Evolutionary conservation across 345 rosid genomes (phyloP).

Genomic region (Eucalyptus erythrocorys): DNA sequence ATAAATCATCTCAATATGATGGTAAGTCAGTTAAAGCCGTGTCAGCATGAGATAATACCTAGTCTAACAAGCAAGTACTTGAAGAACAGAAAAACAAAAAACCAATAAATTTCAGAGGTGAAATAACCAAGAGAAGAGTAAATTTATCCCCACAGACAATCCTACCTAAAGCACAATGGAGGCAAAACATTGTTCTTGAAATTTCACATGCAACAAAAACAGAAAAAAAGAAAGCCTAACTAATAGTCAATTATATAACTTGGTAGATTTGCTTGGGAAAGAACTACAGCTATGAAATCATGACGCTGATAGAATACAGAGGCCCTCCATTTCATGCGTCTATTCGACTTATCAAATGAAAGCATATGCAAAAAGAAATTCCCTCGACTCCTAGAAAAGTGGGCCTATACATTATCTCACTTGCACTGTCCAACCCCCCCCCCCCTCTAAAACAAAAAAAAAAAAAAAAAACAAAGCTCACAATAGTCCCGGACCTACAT

Average conservation of each 20-base stretch:
- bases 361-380: background rate
- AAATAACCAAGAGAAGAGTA: background rate
- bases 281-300: background rate
- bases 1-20: background rate
- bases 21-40: background rate
- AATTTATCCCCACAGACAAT: background rate
- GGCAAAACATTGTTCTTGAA: background rate
- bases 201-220: background rate
- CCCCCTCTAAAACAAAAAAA: fast-evolving
- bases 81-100: background rate
- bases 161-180: background rate
- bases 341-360: background rate
- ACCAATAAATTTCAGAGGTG: background rate
- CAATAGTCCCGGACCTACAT: background rate
- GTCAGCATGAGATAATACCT: background rate
- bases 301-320: background rate
- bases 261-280: background rate
- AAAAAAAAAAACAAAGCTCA: background rate
- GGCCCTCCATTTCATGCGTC: background rate
- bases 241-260: background rate
- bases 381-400: background rate
- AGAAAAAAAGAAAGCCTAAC: background rate
- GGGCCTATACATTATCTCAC: background rate
- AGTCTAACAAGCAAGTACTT: background rate
- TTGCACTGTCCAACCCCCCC: too few relatives aligned